Evolutionary conservation across 2,329 filamentous ascomycete species (phyloP), one percentile per base, ranked within the genome.

Genomic region (Xylogone sp.): DNA sequence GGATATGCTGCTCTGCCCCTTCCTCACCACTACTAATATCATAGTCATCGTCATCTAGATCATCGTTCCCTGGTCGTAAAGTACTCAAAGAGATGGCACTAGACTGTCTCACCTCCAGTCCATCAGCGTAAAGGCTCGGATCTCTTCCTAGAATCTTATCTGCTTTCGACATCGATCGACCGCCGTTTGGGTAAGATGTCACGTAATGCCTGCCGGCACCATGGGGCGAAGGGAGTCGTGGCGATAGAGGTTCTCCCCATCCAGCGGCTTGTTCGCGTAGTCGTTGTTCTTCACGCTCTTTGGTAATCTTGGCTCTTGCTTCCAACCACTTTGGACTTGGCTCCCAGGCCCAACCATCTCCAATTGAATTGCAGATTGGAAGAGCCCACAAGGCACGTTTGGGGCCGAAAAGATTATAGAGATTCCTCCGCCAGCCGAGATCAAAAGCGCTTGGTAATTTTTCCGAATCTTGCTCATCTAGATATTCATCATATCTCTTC

Each of bases 291-390:
- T 81, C 74, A 44, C 83, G 72, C 54, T 86, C 81, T 9, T 63
- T 59, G 3, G 73, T 71, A n/a, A 91, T 75, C 19, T 74, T 74
- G 5, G 90, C 84, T 43, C 85, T 77, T 3, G 86, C 87, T 31
- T 85, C 83, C 2, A 88, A 56, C 88, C 94, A 99, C 58, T 82
- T 83, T 1, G 82, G 78, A 63, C 84, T 95, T 1, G 92, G 81
- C 62, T 97, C 91, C 94, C 94, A 99, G 43, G 77, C 79, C 93
- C 93, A 99, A 20, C 94, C 94, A 67, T 99, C 90, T 29, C 93
- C 93, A 0, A 83, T 88, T 2, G 91, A 96, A 64, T 88, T 97
- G 68, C 81, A 83, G 44, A 97, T 73, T 0, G 94, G 94, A 1
- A 97, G 55, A 22, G 77, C 72, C 93, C 94, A 97, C 8, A 94